Evolutionary conservation across 768 basidiomycete species (phyloP), one percentile per base, ranked within the genome.

Genomic region (Lactarius pseudohatsudake): DNA sequence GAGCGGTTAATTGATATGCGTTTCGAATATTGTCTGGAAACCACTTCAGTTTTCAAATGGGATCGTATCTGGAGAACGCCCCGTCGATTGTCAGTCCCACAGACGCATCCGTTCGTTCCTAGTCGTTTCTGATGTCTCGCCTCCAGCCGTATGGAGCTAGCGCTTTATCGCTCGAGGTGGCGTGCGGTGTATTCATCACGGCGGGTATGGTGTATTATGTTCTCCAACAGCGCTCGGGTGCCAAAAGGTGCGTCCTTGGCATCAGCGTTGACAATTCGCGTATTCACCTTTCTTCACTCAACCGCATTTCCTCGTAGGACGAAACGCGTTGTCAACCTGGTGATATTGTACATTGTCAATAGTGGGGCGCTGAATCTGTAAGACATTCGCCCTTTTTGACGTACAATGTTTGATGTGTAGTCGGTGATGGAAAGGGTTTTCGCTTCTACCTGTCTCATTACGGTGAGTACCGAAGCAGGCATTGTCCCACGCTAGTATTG

Each of bases 191-290:
- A 26, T 41, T 65, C 22, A 65, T 65, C 38, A 65, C 64, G 3
- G n/a, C 8, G 22, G 34, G 64, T 15, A 65, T 65, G 64, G 64
- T 65, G 28, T 65, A 60, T 54, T 65, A 65, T 53, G 55, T 65
- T 40, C 53, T 65, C 26, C 40, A 55, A 41, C 64, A 60, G 32
- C 64, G 64, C 40, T 59, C 64, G 8, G 54, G 40, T 26, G 2
- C 50, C 30, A 28, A 18, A 36, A 65, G 64, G 64, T 65, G n/a
- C n/a, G 59, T 8, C 36, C 28, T 34, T 34, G 28, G 15, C 22
- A 28, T 28, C 28, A 15, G 1, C 0, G 50, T 45, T 45, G 20
- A n/a, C 4, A 32, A 47, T 30, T 15, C 30, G 26, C 45, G 13
- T 28, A n/a, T 40, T 26, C 10, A 45, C 45, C 3, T 22, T 47